Base-by-base conservation (phyloP, 2,329 filamentous ascomycete species). In the Decorospora gaudefroyi region DNA sequence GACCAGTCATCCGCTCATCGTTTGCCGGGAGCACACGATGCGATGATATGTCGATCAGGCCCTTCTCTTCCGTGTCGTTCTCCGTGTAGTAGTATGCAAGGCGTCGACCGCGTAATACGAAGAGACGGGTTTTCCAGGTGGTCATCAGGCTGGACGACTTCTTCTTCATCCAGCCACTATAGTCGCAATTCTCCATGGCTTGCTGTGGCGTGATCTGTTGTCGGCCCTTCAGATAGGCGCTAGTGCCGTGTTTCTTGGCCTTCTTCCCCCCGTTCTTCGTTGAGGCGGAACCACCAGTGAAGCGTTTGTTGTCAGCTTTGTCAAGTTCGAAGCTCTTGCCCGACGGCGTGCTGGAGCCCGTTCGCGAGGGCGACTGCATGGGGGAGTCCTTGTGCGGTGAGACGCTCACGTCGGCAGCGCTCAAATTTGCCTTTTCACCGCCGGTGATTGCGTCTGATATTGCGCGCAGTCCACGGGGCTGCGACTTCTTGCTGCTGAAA, bases 131-230 rank as follows among this genome's bases (percentile, higher is more conserved):
- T 66, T 97, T 99, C 93, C 93, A 99, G 1, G 91, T 96, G 2
- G 90, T 90, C 86, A 99, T 96, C 22, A 97, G 77, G 62, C 92
- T 93, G 1, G 90, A 92, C 47, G 90, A 96, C 72, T 95, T 91
- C 79, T 99, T 99, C 78, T 93, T 97, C 93, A 99, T 99, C 93
- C 93, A 99, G 1, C 93, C 93, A 62, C 86, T 92, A 69, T 96
- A 97, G 65, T 99, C 92, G 42, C 90, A 92, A 49, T 83, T 84
- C 50, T 84, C 76, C 71, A 96, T 93, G 49, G 92, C 90, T 65
- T 96, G 89, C 42, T 84, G 78, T 0, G 93, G 93, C 0, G 82
- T 75, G 48, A 92, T 87, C 70, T 91, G 90, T 58, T 88, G 81
- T 27, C 97, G 74, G 0, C 93, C 93, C 19, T 88, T 86, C 12